Conservation (phyloP, 1,284 basidiomycete species). For the Wolfiporia cocos region DNA sequence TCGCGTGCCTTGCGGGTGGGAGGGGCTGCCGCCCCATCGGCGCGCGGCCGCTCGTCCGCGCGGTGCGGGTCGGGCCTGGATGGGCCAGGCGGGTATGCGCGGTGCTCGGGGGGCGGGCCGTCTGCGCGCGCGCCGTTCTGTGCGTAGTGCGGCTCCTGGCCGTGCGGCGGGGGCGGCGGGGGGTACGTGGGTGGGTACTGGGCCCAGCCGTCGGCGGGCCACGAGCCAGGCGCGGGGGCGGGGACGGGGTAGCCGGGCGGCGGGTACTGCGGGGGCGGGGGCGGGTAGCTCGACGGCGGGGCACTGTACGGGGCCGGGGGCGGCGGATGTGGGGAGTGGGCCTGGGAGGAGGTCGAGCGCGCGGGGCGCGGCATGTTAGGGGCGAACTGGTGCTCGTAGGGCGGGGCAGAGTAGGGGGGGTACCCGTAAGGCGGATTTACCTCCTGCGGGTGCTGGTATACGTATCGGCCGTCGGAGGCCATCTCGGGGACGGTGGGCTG, state of each 20-base stretch:
- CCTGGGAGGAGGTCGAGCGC: conserved; percentile 35
- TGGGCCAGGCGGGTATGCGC: conserved; percentile 16
- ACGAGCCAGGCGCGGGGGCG: conserved; percentile 27
- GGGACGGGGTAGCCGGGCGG: conserved; percentile 28
- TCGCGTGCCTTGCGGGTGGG: conserved; percentile 20
- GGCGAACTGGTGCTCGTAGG: conserved; percentile 36
- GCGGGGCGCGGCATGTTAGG: conserved; percentile 30
- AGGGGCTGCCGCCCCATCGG: conserved; percentile 13
- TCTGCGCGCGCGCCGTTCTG: conserved; percentile 30
- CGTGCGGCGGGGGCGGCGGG: conserved; percentile 20
- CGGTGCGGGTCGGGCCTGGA: conserved; percentile 25
- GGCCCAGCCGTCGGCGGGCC: conserved; percentile 26
- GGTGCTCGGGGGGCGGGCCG: conserved; percentile 15
- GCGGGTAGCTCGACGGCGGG: conserved; percentile 18
- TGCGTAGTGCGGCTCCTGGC: conserved; percentile 23
- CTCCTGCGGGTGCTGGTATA: conserved; percentile 42
- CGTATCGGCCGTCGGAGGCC: conserved; percentile 52
- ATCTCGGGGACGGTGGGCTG: conserved; percentile 25
- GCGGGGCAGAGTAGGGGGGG: conserved; percentile 33
- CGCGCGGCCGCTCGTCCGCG: conserved; percentile 20
- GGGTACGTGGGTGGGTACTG: conserved; percentile 21
- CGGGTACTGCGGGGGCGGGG: conserved; percentile 24
- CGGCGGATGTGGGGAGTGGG: conserved; percentile 28
- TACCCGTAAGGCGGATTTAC: conserved; percentile 50
- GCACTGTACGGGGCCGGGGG: conserved; percentile 27